Base-by-base conservation (phyloP, 352 stramenopile species). In the Phytophthora podocarpi region DNA sequence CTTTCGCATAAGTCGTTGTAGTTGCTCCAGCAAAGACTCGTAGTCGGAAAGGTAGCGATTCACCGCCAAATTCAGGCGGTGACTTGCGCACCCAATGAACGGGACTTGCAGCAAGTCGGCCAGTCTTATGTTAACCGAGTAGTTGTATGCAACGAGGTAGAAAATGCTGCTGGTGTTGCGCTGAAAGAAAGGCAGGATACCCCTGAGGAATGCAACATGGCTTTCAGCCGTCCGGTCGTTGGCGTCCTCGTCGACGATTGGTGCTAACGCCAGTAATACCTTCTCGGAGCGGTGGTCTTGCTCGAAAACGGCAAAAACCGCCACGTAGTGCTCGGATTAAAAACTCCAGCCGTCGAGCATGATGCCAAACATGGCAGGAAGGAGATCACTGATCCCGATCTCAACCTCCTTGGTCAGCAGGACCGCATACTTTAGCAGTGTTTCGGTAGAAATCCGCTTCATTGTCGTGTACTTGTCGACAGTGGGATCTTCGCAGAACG, bases 381-480 rank as follows among this genome's bases (percentile, higher is more conserved):
- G n/a, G n/a, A n/a, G n/a, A n/a, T n/a, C n/a, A n/a, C n/a, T n/a
- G n/a, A n/a, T n/a, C n/a, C n/a, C n/a, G n/a, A n/a, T n/a, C n/a
- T n/a, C n/a, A n/a, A n/a, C n/a, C n/a, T n/a, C n/a, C n/a, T n/a
- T n/a, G n/a, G n/a, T n/a, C n/a, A n/a, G n/a, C n/a, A n/a, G n/a
- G n/a, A n/a, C n/a, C n/a, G n/a, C n/a, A n/a, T n/a, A n/a, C n/a
- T n/a, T n/a, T n/a, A n/a, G n/a, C n/a, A n/a, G n/a, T n/a, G n/a
- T n/a, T n/a, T n/a, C n/a, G n/a, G n/a, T n/a, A n/a, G n/a, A n/a
- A n/a, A 58, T 48, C 3, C n/a, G 36, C n/a, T 48, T 32, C 18
- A 48, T 30, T 5, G 23, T 58, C 9, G 36, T 46, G 32, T 61
- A 61, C 40, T 53, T 60, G 7, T 5, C 39, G 7, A 60, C 40